Base-by-base conservation (phyloP, 179 eudicot species). In the Gypsophila paniculata region DNA sequence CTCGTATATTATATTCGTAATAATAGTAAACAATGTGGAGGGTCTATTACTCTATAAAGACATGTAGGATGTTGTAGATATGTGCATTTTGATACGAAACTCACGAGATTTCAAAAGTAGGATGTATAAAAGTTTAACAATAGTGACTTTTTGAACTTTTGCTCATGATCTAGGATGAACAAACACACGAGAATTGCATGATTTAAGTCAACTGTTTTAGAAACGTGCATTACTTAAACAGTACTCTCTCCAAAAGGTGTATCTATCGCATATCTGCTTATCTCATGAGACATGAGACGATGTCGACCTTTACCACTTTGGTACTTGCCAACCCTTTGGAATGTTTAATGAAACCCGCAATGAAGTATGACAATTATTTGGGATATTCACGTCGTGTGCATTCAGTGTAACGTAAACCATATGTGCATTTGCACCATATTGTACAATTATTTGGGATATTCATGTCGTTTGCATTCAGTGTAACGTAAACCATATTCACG, bases 171-270 rank as follows among this genome's bases (percentile, higher is more conserved):
- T 34, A 10, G 53, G 13, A 61, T 63, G 38, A n/a, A 52, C 61
- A 68, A 8, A 18, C 60, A 9, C 79, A 67, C 79, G 54, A 61
- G 76, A 61, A 42, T 21, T 58, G 32, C 79, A 79, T 74, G 78
- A 70, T 15, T 70, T 21, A 57, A 22, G 25, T 46, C 73, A 77
- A 77, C 68, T 65, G 62, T 65, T 49, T 48, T 70, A 61, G 39
- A 78, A 71, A 71, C 54, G 67, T 51, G 71, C 57, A 51, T 52
- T n/a, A 58, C 22, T 72, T 58, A 22, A 21, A 23, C 14, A 65
- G 48, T 72, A 42, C 74, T 52, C 71, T 23, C 61, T 60, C 15
- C 42, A 19, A 26, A 18, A 74, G 69, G 77, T 32, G 26, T 67
- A 69, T 69, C 57, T 48, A 15, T 63, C 14, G 34, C 39, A 22